Conservation (phyloP, 768 basidiomycete species). For the Harrya chromipes region DNA sequence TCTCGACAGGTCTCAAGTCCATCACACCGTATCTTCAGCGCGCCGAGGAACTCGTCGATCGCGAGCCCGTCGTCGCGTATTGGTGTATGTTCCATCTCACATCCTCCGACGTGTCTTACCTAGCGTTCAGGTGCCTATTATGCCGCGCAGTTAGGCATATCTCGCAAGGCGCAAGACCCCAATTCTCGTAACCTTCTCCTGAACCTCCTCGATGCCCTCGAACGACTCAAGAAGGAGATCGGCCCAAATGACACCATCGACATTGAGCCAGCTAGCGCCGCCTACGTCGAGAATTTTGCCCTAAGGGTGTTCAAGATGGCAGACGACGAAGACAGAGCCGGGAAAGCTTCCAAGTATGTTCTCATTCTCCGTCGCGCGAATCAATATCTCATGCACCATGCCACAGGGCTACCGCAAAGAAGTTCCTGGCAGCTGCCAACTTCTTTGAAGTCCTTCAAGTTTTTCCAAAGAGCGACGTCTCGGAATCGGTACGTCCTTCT, state of each 20-base stretch:
- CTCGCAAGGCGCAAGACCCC: slow-evolving; percentile 62
- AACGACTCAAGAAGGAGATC: slow-evolving; percentile 75
- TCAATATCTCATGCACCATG: slow-evolving; percentile 4
- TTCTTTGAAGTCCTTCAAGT: slow-evolving; percentile 87
- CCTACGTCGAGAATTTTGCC: slow-evolving; percentile 95
- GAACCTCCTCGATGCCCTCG: slow-evolving; percentile 72
- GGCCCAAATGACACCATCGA: slow-evolving; percentile 77
- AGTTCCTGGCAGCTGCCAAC: slow-evolving; percentile 92
- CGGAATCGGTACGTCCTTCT: slow-evolving; percentile 50
- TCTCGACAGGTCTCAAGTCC: slow-evolving; percentile 59
- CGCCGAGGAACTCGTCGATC: slow-evolving; percentile 77
- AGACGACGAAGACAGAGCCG: slow-evolving; percentile 87
- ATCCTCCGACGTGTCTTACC: slow-evolving; percentile 1
- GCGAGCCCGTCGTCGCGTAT: slow-evolving; percentile 88
- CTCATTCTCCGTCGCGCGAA: neutral
- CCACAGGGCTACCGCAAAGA: slow-evolving; percentile 83
- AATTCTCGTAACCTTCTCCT: slow-evolving; percentile 67
- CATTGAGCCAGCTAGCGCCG: slow-evolving; percentile 76
- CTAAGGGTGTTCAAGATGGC: slow-evolving; percentile 83
- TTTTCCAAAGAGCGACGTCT: slow-evolving; percentile 59
- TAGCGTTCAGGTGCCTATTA: slow-evolving; percentile 74
- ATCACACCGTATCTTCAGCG: slow-evolving; percentile 83
- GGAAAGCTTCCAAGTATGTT: slow-evolving; percentile 67
- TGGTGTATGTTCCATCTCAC: slow-evolving; percentile 70
- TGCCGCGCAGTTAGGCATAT: slow-evolving; percentile 85